Evolutionary conservation across 2,329 filamentous ascomycete species (phyloP), one percentile per base, ranked within the genome.

Genomic region (Parastagonospora nodorum): DNA sequence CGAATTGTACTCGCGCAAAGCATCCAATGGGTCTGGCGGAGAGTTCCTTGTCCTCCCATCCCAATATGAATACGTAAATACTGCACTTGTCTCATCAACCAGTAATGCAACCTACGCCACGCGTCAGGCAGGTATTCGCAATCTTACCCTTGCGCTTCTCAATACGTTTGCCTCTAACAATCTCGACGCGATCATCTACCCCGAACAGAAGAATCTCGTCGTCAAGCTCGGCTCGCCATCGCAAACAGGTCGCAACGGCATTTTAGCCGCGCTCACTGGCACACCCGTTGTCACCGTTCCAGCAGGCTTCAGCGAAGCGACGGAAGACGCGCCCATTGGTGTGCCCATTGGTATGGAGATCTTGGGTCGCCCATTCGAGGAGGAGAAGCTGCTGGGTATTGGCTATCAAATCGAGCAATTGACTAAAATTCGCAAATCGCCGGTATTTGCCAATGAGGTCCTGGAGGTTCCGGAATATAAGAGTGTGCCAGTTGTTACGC

Each of bases 321-420:
- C 72, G 1, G 61, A 68, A 0, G 76, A 80, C 8, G 84, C 84
- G 12, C 80, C 80, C 0, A 62, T 78, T 29, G 85, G 85, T 2
- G 77, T 88, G 5, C 85, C 85, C 0, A 78, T 88, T 33, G 85
- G 86, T 0, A 81, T 88, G 78, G 85, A 88, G 71, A 80, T 88
- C 16, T 63, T 88, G 50, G 84, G 85, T 0, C 60, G 74, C 51
- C 79, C 79, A 4, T 86, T 81, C 77, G 76, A 69, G 2, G 86
- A 88, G 58, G 74, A 73, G 33, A 77, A 76, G 57, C 64, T 87
- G 53, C 64, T 87, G 40, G 74, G 75, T 37, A 77, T 86, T 30
- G 84, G 81, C n/a, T 79, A 75, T 49, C 67, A 73, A 39, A 73
- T 85, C 24, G 79, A 83, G 60, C 65, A 71, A 38, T 58, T 82